Percentiles rank a stretch among this genome's conserved stretches.
phyloP scores from a whole-genome alignment of 345 rosid genomes.

The Arabidopsis suecica region DNA sequence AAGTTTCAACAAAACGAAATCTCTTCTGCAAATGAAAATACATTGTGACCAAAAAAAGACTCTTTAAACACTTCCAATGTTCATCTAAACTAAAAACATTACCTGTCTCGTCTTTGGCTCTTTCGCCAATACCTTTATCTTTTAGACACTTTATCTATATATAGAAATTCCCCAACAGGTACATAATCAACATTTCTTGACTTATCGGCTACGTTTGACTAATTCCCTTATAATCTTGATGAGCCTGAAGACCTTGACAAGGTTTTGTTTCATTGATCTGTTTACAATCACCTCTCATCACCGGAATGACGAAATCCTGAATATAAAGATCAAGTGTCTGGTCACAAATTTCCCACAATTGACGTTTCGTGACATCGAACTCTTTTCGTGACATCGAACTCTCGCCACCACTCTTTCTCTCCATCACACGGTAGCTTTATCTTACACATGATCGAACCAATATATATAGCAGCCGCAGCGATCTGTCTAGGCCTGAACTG shows the following conservation, averaged over 20 bases:
- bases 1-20: not conserved
- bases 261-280: not conserved
- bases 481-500: constrained; percentile 29
- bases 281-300: not conserved
- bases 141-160: not conserved
- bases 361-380: constrained; percentile 13
- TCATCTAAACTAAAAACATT: not conserved
- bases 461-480: constrained; percentile 24
- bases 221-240: not conserved
- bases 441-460: not conserved
- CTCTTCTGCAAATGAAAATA: not conserved
- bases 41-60: not conserved
- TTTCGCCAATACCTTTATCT: not conserved
- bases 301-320: constrained; percentile 12
- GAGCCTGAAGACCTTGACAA: not conserved
- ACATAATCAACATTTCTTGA: not conserved
- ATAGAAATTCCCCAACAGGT: not conserved
- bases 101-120: not conserved
- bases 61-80: not conserved
- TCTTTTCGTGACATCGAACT: constrained; percentile 24
- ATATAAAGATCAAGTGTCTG: constrained; percentile 29
- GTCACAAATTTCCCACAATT: not conserved
- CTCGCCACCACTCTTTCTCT: constrained; percentile 15
- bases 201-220: not conserved
- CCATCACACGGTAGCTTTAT: constrained; percentile 30